Conservation (phyloP, 352 stramenopile species). For the Thalassiosira hispida region DNA sequence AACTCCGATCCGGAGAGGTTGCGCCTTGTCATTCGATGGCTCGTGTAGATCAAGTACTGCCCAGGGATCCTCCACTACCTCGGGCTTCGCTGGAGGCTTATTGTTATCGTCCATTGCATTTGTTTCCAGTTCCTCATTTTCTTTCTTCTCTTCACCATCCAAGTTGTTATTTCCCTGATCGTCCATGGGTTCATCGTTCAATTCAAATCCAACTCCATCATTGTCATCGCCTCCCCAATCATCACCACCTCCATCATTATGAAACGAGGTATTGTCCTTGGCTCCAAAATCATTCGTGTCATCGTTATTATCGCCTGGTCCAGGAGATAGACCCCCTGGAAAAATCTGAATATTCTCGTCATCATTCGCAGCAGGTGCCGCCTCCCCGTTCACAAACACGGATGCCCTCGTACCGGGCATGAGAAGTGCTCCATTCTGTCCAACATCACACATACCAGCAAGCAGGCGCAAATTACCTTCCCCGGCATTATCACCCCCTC, state of each 20-base stretch:
- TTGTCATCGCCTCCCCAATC: conserved; percentile 50
- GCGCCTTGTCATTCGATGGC: conserved; percentile 39
- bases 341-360: conserved; percentile 41
- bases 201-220: conserved; percentile 63
- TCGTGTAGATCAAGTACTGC: conserved; percentile 74
- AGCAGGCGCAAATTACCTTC: conserved; percentile 63
- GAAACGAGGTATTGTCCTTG: conserved; percentile 9
- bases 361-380: background rate
- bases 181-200: conserved; percentile 39
- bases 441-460: conserved; percentile 61
- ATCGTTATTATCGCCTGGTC: background rate
- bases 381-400: conserved; percentile 36
- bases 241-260: conserved; percentile 12
- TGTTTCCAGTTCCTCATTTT: conserved; percentile 6
- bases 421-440: conserved; percentile 56
- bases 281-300: conserved; percentile 18
- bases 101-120: conserved; percentile 3
- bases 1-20: conserved; percentile 67
- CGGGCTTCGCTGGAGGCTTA: conserved; percentile 18
- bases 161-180: conserved; percentile 10
- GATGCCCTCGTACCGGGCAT: conserved; percentile 58
- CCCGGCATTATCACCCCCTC: conserved; percentile 2
- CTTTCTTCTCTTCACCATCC: conserved; percentile 5
- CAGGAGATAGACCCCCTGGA: conserved; percentile 26
- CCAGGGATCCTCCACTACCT: conserved; percentile 67